These are phyloP conservation scores for Pilasporangium apinafurcum DNA, from an alignment of 352 stramenopile genomes.

Conservation along the genomic window DNA sequence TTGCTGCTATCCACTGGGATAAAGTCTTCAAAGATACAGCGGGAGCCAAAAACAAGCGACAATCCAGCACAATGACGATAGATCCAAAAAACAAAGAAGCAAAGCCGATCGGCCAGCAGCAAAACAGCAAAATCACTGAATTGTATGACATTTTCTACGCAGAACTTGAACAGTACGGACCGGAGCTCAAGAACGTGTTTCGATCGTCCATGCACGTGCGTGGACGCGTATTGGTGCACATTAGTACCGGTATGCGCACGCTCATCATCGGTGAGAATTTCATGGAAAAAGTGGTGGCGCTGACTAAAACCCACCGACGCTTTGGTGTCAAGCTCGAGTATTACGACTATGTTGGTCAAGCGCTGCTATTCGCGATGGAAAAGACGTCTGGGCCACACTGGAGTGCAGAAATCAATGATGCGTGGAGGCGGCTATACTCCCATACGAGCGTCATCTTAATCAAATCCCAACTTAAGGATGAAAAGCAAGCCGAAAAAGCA, in stretches of 20 bases:
- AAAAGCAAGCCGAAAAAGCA: no score
- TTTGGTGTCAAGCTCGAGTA: slow-evolving; percentile 81
- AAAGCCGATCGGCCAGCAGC: no score
- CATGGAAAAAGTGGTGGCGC: slow-evolving; percentile 51
- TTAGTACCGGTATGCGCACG: slow-evolving; percentile 43
- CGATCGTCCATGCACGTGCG: slow-evolving; percentile 43
- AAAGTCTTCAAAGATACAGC: slow-evolving; percentile 29
- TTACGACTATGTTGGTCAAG: slow-evolving; percentile 87
- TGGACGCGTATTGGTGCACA: slow-evolving; percentile 86
- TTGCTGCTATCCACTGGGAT: slow-evolving; percentile 27
- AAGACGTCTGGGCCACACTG: slow-evolving; percentile 27
- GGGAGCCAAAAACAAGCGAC: no score
- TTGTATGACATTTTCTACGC: slow-evolving; percentile 45
- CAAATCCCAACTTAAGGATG: no score
- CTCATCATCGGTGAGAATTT: slow-evolving; percentile 45
- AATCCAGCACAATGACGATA: no score
- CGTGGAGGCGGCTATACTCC: slow-evolving; percentile 30
- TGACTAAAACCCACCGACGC: slow-evolving; percentile 71
- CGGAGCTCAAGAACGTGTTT: slow-evolving; percentile 35
- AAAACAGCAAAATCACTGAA: no score
- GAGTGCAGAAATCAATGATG: slow-evolving; percentile 28
- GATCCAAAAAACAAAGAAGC: no score
- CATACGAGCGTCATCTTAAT: slow-evolving; percentile 34
- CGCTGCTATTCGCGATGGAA: slow-evolving; percentile 77
- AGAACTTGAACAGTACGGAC: slow-evolving; percentile 34